phyloP scores from a whole-genome alignment of 768 basidiomycete genomes.

The Paxillus rubicundulus region DNA sequence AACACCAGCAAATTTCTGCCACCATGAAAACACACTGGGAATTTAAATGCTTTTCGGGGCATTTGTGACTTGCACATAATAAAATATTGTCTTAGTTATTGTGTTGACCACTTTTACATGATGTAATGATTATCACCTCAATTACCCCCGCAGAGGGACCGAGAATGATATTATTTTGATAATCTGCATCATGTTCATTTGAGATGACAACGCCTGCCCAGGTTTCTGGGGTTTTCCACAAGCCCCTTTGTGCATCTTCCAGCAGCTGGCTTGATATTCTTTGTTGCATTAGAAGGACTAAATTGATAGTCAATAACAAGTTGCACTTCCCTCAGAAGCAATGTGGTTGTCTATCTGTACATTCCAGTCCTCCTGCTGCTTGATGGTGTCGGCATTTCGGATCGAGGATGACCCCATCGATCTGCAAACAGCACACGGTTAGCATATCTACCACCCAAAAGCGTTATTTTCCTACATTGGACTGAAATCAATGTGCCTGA shows the following conservation, averaged over 20 bases:
- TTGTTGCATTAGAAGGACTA: not conserved
- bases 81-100: no score
- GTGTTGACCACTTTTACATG: no score
- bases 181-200: not conserved
- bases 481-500: not conserved
- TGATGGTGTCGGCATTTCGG: not conserved
- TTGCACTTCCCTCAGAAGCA: not conserved
- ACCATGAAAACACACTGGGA: no score
- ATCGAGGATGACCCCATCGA: not conserved
- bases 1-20: slow-evolving; percentile 19
- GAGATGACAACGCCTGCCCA: not conserved
- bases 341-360: not conserved
- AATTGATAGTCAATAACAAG: not conserved
- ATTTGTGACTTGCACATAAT: no score
- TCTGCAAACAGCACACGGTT: not conserved
- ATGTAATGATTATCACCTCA: no score
- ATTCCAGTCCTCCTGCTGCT: not conserved
- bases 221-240: not conserved
- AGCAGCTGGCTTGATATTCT: not conserved
- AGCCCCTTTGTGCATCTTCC: not conserved
- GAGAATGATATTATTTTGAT: no score
- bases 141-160: no score
- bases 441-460: no score
- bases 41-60: no score
- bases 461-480: not conserved